phyloP scores from a whole-genome alignment of 2,329 filamentous ascomycete genomes.

The Curvularia spicifera region DNA sequence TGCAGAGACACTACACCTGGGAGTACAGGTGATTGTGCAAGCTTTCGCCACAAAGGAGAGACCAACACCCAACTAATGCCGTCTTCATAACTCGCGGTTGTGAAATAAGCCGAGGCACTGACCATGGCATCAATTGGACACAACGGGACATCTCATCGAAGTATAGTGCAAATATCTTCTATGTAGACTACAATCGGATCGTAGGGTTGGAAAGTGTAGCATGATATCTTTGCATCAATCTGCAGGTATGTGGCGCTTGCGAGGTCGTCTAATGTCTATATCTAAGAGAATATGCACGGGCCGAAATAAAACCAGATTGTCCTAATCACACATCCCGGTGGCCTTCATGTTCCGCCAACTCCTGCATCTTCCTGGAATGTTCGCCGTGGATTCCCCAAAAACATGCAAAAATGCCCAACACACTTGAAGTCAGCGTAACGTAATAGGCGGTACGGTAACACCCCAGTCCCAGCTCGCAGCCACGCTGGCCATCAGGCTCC shows the following conservation, averaged over 20 bases:
- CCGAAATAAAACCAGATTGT: neutral
- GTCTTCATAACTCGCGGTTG: neutral
- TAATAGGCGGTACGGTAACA: conserved; percentile 86
- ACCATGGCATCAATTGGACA: neutral
- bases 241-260: neutral
- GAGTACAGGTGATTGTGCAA: neutral
- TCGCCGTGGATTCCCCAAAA: conserved; percentile 73
- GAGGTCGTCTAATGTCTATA: neutral
- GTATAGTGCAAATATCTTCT: neutral
- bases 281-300: neutral
- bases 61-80: neutral
- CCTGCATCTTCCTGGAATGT: conserved; percentile 44
- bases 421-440: conserved; percentile 75
- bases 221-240: neutral
- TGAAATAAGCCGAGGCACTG: neutral
- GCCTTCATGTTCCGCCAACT: conserved; percentile 40
- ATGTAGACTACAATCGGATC: neutral
- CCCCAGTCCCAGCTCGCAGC: conserved; percentile 76
- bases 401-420: conserved; percentile 71
- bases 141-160: neutral
- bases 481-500: conserved; percentile 70
- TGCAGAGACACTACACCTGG: neutral
- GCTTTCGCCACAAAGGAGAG: neutral
- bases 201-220: neutral
- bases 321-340: conserved; percentile 38